A percentile compares a stretch with the other conserved stretches of the same genome.
Evolutionary conservation across 768 basidiomycete species (phyloP).

Genomic region (Exsudoporus frostii): DNA sequence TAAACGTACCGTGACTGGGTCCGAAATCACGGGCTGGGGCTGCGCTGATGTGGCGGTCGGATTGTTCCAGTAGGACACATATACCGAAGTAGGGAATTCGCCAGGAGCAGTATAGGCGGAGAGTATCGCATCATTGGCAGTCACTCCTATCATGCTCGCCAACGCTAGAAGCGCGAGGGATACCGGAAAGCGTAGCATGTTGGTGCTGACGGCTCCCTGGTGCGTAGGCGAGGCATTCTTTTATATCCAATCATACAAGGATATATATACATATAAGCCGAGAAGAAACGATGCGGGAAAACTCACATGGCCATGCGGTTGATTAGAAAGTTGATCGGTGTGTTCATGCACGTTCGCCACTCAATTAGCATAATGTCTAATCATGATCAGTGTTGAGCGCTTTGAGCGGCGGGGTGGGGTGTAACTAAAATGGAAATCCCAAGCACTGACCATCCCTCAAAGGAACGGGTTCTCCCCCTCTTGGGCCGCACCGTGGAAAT

Average conservation of each 20-base stretch:
- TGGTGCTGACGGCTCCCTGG: not conserved
- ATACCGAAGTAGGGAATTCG: conserved; percentile 58
- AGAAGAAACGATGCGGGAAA: not conserved
- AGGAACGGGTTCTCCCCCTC: not conserved
- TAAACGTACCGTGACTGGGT: conserved; percentile 54
- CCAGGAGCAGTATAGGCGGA: conserved; percentile 58
- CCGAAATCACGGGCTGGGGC: conserved; percentile 68
- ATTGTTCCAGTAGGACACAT: conserved; percentile 60
- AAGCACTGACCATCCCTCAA: not conserved
- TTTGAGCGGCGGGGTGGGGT: not conserved
- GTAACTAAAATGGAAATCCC: too few species aligned
- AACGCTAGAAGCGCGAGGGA: conserved; percentile 14
- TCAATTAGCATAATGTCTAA: not conserved
- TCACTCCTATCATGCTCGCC: not conserved
- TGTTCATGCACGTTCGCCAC: conserved; percentile 15
- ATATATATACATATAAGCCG: not conserved
- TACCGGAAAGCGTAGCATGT: conserved; percentile 14
- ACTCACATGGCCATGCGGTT: not conserved
- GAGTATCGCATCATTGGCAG: conserved; percentile 9
- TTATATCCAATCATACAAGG: conserved; percentile 1
- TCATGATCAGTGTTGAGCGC: not conserved
- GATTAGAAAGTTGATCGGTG: not conserved
- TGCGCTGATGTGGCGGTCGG: conserved; percentile 68
- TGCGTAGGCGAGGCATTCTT: not conserved
- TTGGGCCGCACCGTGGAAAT: not conserved